Conservation (phyloP, 306 rosid genomes). For the Castanospermum australe region DNA sequence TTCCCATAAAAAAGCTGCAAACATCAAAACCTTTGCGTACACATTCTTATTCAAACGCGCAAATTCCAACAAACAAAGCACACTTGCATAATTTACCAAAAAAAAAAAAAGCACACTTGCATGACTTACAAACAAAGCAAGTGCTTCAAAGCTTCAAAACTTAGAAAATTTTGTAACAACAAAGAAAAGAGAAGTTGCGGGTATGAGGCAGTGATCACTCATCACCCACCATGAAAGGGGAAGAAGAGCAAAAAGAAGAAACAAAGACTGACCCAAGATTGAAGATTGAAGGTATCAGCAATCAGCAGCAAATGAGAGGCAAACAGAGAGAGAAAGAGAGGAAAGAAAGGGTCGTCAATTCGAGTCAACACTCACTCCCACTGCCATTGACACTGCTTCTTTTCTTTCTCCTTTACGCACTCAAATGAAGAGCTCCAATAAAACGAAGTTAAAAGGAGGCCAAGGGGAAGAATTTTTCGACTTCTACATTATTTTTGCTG, state of each 20-base stretch:
- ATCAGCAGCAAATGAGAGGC: neutral
- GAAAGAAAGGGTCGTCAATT: neutral
- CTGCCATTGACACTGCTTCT: neutral
- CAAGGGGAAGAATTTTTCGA: no score
- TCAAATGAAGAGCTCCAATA: neutral
- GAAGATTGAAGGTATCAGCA: neutral
- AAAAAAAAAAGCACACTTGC: neutral
- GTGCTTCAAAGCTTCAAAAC: neutral
- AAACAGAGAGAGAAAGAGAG: neutral
- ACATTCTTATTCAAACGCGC: neutral
- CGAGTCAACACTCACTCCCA: conserved; percentile 17
- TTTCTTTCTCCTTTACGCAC: neutral
- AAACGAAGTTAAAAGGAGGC: no score
- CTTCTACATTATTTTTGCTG: neutral
- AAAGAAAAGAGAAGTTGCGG: neutral
- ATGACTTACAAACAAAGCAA: no score
- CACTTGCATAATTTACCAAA: neutral
- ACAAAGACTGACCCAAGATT: neutral
- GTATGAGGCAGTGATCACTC: neutral
- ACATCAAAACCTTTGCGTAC: no score
- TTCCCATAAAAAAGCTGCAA: no score
- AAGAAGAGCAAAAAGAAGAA: neutral
- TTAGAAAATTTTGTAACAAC: neutral
- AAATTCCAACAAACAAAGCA: neutral
- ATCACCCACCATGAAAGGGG: neutral